These are phyloP conservation scores for Pythium oligandrum DNA, from an alignment of 352 stramenopile genomes.

Conservation along the genomic window DNA sequence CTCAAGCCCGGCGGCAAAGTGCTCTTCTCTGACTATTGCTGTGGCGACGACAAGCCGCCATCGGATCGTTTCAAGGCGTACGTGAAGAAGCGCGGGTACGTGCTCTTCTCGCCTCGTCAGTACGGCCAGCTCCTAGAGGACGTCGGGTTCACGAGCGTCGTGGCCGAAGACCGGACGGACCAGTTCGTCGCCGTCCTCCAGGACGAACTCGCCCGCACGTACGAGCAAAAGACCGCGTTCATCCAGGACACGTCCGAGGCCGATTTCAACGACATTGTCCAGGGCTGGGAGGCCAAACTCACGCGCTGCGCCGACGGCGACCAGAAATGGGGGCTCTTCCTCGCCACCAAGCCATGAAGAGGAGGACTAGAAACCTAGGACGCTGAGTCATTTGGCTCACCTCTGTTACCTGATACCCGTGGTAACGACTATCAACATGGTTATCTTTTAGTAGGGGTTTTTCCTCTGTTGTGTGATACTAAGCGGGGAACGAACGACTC, in stretches of 20 bases:
- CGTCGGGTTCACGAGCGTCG: slow-evolving; percentile 26
- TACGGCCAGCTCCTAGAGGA: slow-evolving; percentile 24
- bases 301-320: slow-evolving; percentile 33
- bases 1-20: slow-evolving; percentile 57
- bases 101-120: slow-evolving; percentile 23
- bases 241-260: slow-evolving; percentile 31
- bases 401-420: slow-evolving; percentile 7
- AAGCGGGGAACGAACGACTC: too few relatives aligned
- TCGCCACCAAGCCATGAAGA: slow-evolving; percentile 19
- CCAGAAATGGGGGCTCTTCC: slow-evolving; percentile 43
- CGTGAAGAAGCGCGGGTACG: slow-evolving; percentile 30
- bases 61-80: slow-evolving; percentile 30
- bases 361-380: too few relatives aligned
- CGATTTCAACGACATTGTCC: slow-evolving; percentile 36
- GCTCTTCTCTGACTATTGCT: slow-evolving; percentile 59
- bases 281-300: slow-evolving; percentile 33
- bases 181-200: slow-evolving; percentile 33
- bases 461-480: slow-evolving; percentile 7
- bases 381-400: slow-evolving; percentile 2
- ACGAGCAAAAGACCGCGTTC: slow-evolving; percentile 25
- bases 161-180: slow-evolving; percentile 30
- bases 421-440: slow-evolving; percentile 1
- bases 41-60: slow-evolving; percentile 20
- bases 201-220: slow-evolving; percentile 28
- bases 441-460: not conserved